Evolutionary conservation across 2,329 filamentous ascomycete species (phyloP).

Genomic region (Endothia cerciana): DNA sequence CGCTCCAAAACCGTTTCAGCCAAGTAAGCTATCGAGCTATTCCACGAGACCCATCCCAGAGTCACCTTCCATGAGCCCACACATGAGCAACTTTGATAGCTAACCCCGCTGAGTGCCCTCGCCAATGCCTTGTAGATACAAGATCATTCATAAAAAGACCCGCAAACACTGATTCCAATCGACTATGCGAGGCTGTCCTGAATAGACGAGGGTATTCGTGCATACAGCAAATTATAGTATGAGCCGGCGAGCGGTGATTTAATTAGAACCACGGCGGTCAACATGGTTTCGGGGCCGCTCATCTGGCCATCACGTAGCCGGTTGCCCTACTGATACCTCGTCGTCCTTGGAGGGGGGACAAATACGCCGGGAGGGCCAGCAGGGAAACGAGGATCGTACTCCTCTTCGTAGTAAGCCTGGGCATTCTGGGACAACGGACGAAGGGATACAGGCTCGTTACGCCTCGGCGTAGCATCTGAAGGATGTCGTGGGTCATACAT

Average conservation of each 20-base stretch:
- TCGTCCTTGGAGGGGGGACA: slow-evolving; percentile 8
- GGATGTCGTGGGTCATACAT: slow-evolving; percentile 30
- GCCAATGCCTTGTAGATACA: background rate
- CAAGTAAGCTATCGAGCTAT: background rate
- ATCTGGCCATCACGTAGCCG: background rate
- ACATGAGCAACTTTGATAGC: background rate
- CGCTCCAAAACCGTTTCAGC: background rate
- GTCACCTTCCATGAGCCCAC: background rate
- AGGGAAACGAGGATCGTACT: slow-evolving; percentile 50
- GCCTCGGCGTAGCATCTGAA: slow-evolving; percentile 18
- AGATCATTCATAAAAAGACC: background rate
- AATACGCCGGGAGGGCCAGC: slow-evolving; percentile 33
- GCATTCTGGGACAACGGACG: slow-evolving; percentile 26
- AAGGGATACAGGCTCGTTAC: slow-evolving; percentile 14
- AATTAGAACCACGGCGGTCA: background rate
- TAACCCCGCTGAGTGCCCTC: background rate
- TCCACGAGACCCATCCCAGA: background rate
- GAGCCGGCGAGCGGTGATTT: background rate
- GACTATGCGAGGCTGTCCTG: background rate
- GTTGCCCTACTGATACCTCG: slow-evolving; percentile 20
- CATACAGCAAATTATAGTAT: background rate
- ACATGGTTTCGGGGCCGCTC: background rate
- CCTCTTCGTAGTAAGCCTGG: slow-evolving; percentile 35
- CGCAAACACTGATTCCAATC: background rate
- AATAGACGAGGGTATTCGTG: background rate